phyloP scores from a whole-genome alignment of 2,329 filamentous ascomycete genomes.

The Dactylellina cionopaga region DNA sequence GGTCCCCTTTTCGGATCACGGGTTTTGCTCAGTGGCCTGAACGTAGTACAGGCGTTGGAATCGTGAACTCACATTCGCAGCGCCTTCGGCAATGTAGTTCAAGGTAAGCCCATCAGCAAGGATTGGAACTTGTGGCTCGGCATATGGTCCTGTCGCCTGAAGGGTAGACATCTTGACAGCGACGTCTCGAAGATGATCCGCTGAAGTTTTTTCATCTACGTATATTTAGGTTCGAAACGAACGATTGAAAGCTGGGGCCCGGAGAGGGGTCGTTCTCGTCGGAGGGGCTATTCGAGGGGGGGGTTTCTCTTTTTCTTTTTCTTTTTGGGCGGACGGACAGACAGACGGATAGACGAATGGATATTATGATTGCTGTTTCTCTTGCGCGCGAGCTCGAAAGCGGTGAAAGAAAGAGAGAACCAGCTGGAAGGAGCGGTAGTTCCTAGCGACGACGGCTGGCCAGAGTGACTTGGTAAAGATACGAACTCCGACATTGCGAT shows the following conservation, averaged over 20 bases:
- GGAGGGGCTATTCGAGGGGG: background rate
- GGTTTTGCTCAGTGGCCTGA: slow-evolving; percentile 53
- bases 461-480: too few species aligned
- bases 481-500: slow-evolving; percentile 17
- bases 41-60: background rate
- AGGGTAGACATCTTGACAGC: slow-evolving; percentile 51
- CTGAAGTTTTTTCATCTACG: slow-evolving; percentile 52
- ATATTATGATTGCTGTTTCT: too few species aligned
- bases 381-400: too few species aligned
- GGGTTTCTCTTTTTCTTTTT: background rate
- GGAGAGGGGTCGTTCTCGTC: background rate
- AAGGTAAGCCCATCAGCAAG: slow-evolving; percentile 47
- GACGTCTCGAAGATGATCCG: slow-evolving; percentile 41
- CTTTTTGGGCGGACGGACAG: too few species aligned
- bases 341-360: too few species aligned
- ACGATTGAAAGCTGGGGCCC: background rate
- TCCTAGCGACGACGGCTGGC: too few species aligned
- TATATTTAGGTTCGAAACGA: slow-evolving; percentile 31
- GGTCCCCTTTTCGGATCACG: slow-evolving; percentile 18
- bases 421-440: too few species aligned
- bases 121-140: slow-evolving; percentile 29
- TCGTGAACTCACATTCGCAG: slow-evolving; percentile 74
- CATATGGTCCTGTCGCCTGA: slow-evolving; percentile 48
- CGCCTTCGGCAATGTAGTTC: slow-evolving; percentile 72
- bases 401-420: too few species aligned